Conservation (phyloP, 352 stramenopile genomes). For the Globisporangium lucens region DNA sequence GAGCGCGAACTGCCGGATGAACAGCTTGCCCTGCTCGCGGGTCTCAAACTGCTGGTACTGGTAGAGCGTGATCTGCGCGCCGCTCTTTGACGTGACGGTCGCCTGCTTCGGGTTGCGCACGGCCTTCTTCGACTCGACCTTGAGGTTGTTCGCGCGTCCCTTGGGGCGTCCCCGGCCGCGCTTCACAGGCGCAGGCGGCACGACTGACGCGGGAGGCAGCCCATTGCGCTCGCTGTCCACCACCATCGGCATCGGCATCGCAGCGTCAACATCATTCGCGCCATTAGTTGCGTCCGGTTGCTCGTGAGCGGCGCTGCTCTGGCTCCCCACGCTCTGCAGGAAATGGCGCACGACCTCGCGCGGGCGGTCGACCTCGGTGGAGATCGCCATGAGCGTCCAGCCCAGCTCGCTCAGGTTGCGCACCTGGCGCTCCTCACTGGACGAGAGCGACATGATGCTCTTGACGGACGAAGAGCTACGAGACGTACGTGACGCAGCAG, state of each 20-base stretch:
- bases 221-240: not conserved
- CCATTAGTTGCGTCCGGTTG: not conserved
- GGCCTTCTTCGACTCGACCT: slow-evolving; percentile 6
- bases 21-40: slow-evolving; percentile 37
- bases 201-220: not conserved
- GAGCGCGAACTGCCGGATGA: slow-evolving; percentile 44
- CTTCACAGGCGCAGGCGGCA: not conserved
- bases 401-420: slow-evolving; percentile 3
- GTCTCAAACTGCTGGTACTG: slow-evolving; percentile 38
- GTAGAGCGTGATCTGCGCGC: slow-evolving; percentile 34
- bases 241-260: not conserved
- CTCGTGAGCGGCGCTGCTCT: not conserved
- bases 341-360: slow-evolving; percentile 4
- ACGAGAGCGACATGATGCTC: slow-evolving; percentile 3
- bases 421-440: slow-evolving; percentile 4
- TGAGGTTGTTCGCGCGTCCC: slow-evolving; percentile 2
- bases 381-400: slow-evolving; percentile 10
- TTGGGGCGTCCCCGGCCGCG: slow-evolving; percentile 3
- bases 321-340: not conserved
- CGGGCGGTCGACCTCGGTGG: slow-evolving; percentile 1
- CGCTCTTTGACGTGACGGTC: slow-evolving; percentile 13
- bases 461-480: not conserved
- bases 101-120: slow-evolving; percentile 12
- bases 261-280: not conserved
- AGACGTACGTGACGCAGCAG: not conserved